Evolutionary conservation across 140 eudicot genomes (phyloP).

Genomic region (Anethum foeniculum): DNA sequence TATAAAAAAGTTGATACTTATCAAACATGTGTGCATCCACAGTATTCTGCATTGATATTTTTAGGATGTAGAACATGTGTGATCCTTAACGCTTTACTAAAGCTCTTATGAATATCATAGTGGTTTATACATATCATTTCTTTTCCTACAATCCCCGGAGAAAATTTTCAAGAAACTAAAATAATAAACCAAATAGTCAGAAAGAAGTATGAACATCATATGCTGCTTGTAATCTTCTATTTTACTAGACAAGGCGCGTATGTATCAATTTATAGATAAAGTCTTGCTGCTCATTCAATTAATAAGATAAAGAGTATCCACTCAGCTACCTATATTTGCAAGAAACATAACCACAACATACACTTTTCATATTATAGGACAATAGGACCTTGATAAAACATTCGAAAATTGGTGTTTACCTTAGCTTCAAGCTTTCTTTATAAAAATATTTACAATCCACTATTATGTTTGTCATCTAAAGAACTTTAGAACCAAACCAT

Average conservation of each 20-base stretch:
- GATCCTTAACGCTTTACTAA: not conserved
- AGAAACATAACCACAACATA: not conserved
- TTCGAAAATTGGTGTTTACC: not conserved
- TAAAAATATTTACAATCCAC: not conserved
- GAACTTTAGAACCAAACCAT: not conserved
- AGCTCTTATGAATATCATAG: not conserved
- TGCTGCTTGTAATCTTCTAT: not conserved
- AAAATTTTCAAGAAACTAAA: not conserved
- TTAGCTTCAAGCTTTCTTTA: not conserved
- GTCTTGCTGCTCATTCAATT: not conserved
- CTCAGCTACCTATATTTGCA: not conserved
- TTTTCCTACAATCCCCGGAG: not conserved
- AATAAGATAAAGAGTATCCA: not conserved
- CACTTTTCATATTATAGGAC: not conserved
- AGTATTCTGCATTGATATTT: not conserved
- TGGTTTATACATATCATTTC: not conserved
- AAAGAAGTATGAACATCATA: not conserved
- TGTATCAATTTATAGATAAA: not conserved
- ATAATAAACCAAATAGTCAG: not conserved
- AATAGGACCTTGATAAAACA: not conserved
- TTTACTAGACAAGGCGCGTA: not conserved
- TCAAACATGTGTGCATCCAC: not conserved
- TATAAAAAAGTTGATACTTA: slow-evolving; percentile 9
- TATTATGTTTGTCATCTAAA: not conserved
- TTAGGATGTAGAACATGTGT: not conserved